A percentile compares a stretch with the other conserved stretches of the same genome.
Conservation (phyloP, 805 yeast genomes). For the Saccharomyces mikatae region DNA sequence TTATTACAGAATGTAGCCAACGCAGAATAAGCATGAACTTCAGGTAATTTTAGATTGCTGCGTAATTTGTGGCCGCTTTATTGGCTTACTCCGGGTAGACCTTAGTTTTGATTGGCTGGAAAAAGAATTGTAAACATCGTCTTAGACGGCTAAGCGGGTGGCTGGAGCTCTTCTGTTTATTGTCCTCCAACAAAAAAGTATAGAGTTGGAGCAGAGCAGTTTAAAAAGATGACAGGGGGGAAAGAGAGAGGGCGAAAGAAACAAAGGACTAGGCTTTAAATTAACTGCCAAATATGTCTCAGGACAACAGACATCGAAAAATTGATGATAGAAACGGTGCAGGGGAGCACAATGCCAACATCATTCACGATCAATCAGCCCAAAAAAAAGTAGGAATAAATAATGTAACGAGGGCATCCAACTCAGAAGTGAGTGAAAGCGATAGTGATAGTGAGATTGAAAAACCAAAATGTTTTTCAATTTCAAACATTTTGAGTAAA, state of each 20-base stretch:
- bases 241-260: not conserved
- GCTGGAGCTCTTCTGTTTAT: not conserved
- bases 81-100: not conserved
- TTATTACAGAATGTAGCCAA: not conserved
- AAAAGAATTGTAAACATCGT: not conserved
- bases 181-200: not conserved
- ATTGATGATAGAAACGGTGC: not conserved
- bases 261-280: not conserved
- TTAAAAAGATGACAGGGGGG: not conserved
- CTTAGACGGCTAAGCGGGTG: not conserved
- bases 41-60: not conserved
- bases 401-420: not conserved
- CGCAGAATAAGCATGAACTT: not conserved
- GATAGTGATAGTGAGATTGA: not conserved
- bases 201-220: not conserved
- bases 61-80: not conserved
- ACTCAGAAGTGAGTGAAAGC: not conserved
- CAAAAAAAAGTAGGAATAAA: not conserved
- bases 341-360: not conserved
- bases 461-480: constrained; percentile 3
- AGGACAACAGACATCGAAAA: not conserved
- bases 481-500: constrained; percentile 9
- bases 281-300: not conserved
- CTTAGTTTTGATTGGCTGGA: not conserved
- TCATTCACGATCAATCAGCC: not conserved